Conservation (phyloP, 306 rosid genomes). For the Acmispon strigosus region DNA sequence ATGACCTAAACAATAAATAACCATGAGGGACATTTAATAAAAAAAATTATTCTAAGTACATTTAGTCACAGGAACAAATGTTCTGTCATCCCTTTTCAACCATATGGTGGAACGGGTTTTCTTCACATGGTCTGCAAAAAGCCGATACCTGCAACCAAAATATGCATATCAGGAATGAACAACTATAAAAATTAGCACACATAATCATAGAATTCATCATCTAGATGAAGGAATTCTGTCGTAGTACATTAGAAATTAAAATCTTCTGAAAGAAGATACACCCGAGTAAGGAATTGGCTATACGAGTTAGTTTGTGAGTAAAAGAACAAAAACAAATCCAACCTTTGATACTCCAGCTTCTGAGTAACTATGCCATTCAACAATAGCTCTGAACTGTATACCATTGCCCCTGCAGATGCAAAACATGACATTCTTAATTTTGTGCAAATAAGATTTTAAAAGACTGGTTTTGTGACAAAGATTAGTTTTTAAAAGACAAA, state of each 20-base stretch:
- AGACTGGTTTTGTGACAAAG: background rate
- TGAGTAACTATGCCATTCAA: conserved; percentile 90
- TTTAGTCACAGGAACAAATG: conserved; percentile 51
- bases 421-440: conserved; percentile 6
- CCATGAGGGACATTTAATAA: background rate
- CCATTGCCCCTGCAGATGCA: conserved; percentile 59
- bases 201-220: background rate
- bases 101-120: conserved; percentile 82
- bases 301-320: background rate
- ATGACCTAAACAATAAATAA: conserved; percentile 16
- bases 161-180: conserved; percentile 23
- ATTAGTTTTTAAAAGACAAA: background rate
- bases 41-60: conserved; percentile 12
- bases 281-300: background rate
- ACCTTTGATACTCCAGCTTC: conserved; percentile 88
- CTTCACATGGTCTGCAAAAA: conserved; percentile 68
- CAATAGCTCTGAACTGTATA: conserved; percentile 84
- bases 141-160: conserved; percentile 50
- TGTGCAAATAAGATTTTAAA: too few relatives aligned
- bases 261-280: background rate
- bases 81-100: conserved; percentile 70
- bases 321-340: background rate
- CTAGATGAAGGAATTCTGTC: background rate
- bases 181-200: background rate
- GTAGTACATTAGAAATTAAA: background rate